Percentiles rank a stretch among this genome's conserved stretches.
These are phyloP conservation scores for Lecanicillium sp. DNA, from an alignment of 2,329 filamentous ascomycete species.

Conservation along the genomic window DNA sequence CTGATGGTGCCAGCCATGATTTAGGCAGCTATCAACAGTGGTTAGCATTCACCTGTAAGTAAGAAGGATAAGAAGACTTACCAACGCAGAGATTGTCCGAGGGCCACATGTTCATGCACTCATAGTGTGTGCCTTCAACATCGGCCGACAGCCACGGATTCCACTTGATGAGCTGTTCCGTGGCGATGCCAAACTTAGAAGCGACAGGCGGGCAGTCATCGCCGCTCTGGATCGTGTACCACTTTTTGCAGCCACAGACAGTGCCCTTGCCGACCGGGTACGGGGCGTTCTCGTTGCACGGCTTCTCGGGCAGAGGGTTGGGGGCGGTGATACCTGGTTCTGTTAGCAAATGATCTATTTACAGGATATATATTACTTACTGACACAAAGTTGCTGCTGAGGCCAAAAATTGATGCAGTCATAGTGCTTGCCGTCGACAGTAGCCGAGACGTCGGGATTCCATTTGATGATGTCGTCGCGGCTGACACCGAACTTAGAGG, in stretches of 20 bases:
- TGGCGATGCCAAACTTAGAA: slow-evolving; percentile 8
- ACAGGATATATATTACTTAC: neutral
- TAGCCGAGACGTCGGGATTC: slow-evolving; percentile 7
- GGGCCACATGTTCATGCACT: slow-evolving; percentile 11
- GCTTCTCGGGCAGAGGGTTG: neutral
- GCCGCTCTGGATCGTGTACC: slow-evolving; percentile 7
- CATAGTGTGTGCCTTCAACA: slow-evolving; percentile 9
- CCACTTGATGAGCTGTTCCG: slow-evolving; percentile 11
- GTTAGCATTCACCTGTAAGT: neutral
- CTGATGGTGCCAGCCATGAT: neutral
- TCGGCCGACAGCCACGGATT: slow-evolving; percentile 11
- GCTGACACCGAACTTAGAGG: slow-evolving; percentile 4
- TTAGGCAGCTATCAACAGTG: slow-evolving; percentile 11
- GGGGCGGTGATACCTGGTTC: slow-evolving; percentile 6
- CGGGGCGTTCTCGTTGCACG: slow-evolving; percentile 9
- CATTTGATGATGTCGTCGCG: slow-evolving; percentile 8
- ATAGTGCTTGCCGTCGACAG: slow-evolving; percentile 8
- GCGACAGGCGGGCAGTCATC: slow-evolving; percentile 10
- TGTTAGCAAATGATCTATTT: neutral
- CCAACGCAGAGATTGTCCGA: slow-evolving; percentile 12
- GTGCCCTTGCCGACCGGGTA: slow-evolving; percentile 8
- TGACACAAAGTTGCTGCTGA: slow-evolving; percentile 9
- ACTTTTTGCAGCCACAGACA: slow-evolving; percentile 11
- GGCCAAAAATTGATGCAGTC: slow-evolving; percentile 14
- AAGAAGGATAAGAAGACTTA: neutral